Evolutionary conservation across 2,329 filamentous ascomycete species (phyloP), one percentile per base, ranked within the genome.

Genomic region (Calonectria crousiana): DNA sequence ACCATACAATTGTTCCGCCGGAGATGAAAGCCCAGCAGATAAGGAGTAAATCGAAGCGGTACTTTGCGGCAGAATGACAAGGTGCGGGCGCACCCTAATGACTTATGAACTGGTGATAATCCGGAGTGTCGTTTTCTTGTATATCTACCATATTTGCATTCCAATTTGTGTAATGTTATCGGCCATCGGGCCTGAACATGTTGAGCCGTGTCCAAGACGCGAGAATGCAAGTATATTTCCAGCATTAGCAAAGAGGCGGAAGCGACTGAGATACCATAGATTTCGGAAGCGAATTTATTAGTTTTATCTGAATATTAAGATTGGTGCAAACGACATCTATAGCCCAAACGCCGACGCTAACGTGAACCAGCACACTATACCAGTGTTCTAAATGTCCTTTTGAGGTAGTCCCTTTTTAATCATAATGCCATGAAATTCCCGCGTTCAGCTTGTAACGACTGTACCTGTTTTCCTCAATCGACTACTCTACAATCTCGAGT

Each of bases 1-100:
- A 98, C 84, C 96, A 98, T 83, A 96, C 94, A 20, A 90, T 90
- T 60, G 88, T 94, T 62, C 92, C 93, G 13, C 89, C 91, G 6
- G 93, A 95, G 78, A 89, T 93, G 79, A 94, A 94, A 81, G 92
- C 93, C 3, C 91, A 93, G 75, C 91, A 93, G 78, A 86, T 91
- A 2, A 88, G 90, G 78, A 93, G 88, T 80, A 93, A 92, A 81
- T 90, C 91, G 52, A 95, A 95, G 83, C 89, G 93, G 72, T 95
- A 95, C 80, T 95, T 95, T 82, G 90, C 91, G 4, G 92, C 92
- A 4, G 93, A 94, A 68, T 91, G 76, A 68, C 47, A 38, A 41
- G 30, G 9, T 32, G 13, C 58, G 26, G 47, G 67, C n/a, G 53
- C 74, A 53, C 60, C 51, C 53, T 78, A 70, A 80, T 74, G 77